Base-by-base conservation (phyloP, 2,329 filamentous ascomycete genomes). In the Calonectria henricotiae region DNA sequence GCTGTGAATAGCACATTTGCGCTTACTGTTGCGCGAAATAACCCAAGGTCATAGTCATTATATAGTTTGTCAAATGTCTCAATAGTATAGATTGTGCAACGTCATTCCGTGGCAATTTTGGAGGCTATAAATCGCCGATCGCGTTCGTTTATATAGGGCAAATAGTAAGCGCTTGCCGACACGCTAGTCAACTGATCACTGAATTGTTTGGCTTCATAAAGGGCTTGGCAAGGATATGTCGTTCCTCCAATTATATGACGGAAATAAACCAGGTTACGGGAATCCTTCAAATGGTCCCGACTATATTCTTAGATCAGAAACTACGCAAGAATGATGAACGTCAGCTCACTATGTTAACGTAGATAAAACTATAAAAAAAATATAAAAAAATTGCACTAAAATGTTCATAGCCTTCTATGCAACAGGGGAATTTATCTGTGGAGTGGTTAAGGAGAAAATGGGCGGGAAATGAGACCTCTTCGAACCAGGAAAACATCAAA, bases 101-200 rank as follows among this genome's bases (percentile, higher is more conserved):
- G 30, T 47, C 49, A 54, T 35, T 35, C n/a, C 11, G 17, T 54
- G 49, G 30, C 30, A 54, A 54, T 51, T 17, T 2, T 27, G 32
- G 6, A 46, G 43, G 43, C 49, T 35, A 54, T 35, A 20, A 54
- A 30, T 17, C n/a, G 49, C 49, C 49, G 49, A 32, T 54, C 49
- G 49, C 49, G 11, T 27, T 54, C 49, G 17, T 32, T 20, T 35
- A 35, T 20, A 54, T 8, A 30, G 30, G 49, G 49, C 17, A 23
- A 46, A 35, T 12, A 49, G 49, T 54, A 54, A 54, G 49, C 49
- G 30, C 49, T 54, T 54, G 30, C 44, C 13, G 5, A 23, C 20
- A 47, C 44, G 20, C 44, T 23, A 35, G 30, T 54, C 25, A 32
- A 54, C 49, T 54, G 11, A n/a, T 54, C 30, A 15, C 25, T 30